Evolutionary conservation across 805 yeast genomes (phyloP).

Genomic region (Myxozyma kluyveri): DNA sequence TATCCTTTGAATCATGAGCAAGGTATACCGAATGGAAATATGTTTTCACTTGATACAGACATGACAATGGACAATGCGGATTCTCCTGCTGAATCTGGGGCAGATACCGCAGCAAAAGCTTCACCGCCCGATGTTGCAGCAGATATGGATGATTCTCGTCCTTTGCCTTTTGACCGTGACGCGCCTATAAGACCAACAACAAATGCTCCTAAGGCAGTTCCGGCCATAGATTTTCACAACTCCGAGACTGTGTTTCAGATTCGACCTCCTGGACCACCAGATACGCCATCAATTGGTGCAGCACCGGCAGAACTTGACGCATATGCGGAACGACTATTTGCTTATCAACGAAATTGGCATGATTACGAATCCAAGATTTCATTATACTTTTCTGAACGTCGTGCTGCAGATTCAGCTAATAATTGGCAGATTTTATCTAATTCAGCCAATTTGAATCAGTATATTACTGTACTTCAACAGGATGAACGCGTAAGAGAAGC

Average conservation of each 20-base stretch:
- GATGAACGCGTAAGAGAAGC: constrained; percentile 30
- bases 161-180: constrained; percentile 22
- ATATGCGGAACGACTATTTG: constrained; percentile 25
- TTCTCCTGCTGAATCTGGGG: constrained; percentile 4
- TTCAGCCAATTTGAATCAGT: constrained; percentile 18
- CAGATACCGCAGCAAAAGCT: not conserved
- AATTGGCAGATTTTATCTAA: constrained; percentile 14
- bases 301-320: constrained; percentile 19
- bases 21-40: not conserved
- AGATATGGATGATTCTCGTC: not conserved
- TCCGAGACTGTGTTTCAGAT: constrained; percentile 26
- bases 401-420: constrained; percentile 29
- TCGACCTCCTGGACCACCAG: constrained; percentile 32
- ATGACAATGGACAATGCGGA: constrained; percentile 15
- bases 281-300: constrained; percentile 19
- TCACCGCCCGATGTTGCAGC: not conserved
- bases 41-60: too few species aligned
- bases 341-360: constrained; percentile 32
- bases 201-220: not conserved
- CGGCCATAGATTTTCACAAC: constrained; percentile 27
- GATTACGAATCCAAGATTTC: constrained; percentile 30
- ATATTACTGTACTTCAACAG: constrained; percentile 31
- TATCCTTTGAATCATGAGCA: constrained; percentile 5
- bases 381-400: constrained; percentile 32
- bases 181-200: constrained; percentile 12